Conservation (phyloP, 495 filamentous ascomycete species). For the Podospora australis region DNA sequence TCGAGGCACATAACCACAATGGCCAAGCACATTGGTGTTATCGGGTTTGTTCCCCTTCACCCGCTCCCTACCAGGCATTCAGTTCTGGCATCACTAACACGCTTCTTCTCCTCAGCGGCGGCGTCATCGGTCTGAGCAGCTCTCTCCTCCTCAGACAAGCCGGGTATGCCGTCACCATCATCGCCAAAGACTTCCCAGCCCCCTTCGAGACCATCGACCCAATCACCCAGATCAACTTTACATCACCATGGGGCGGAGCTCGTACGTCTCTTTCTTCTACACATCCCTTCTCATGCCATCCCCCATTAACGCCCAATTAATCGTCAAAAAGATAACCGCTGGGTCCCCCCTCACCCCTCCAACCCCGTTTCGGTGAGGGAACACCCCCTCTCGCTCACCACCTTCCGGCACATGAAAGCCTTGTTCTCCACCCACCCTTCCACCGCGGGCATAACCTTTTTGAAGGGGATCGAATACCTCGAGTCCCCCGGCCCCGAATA, state of each 20-base stretch:
- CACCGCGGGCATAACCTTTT: slow-evolving; percentile 45
- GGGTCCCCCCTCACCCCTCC: slow-evolving; percentile 9
- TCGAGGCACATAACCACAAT: too few species aligned
- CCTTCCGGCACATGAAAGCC: slow-evolving; percentile 45
- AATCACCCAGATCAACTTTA: slow-evolving; percentile 49
- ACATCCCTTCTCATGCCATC: background rate
- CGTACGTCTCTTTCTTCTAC: slow-evolving; percentile 3
- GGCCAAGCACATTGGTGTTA: slow-evolving; percentile 10
- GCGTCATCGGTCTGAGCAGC: slow-evolving; percentile 51
- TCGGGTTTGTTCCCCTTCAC: slow-evolving; percentile 1
- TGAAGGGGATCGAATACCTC: slow-evolving; percentile 55
- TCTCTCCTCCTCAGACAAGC: slow-evolving; percentile 45
- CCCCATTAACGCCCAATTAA: background rate
- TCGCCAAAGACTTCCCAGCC: slow-evolving; percentile 51
- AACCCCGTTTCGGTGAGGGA: slow-evolving; percentile 26
- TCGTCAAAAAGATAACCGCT: slow-evolving; percentile 21
- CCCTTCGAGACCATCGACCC: slow-evolving; percentile 38
- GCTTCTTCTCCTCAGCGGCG: slow-evolving; percentile 39
- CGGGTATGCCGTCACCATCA: slow-evolving; percentile 43
- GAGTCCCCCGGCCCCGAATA: slow-evolving; percentile 40
- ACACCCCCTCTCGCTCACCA: slow-evolving; percentile 43
- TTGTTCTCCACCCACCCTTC: slow-evolving; percentile 29
- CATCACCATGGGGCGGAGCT: slow-evolving; percentile 57
- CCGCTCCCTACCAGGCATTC: background rate
- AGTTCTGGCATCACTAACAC: slow-evolving; percentile 8